Base-by-base conservation (phyloP, 2,329 filamentous ascomycete species). In the Cladophialophora bantiana region DNA sequence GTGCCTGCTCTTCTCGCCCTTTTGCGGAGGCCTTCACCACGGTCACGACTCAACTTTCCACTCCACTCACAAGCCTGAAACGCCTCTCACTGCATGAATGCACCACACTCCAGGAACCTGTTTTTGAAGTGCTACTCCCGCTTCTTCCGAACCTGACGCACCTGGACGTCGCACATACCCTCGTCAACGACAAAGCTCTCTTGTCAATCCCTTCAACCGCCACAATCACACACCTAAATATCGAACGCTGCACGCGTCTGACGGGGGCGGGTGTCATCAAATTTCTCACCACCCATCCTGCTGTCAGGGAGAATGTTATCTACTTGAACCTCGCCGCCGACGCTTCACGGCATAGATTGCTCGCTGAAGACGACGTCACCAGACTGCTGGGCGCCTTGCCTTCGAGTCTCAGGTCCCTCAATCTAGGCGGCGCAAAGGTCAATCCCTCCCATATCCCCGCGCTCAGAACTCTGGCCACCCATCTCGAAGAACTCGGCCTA, bases 71-170 rank as follows among this genome's bases (percentile, higher is more conserved):
- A 26, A 81, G 83, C 40, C 82, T 94, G 72, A 86, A 85, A 69
- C 86, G 90, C 32, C 77, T 95, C 15, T 92, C 90, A 36, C 83
- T 95, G 63, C 92, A 95, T 79, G 91, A 92, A 81, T 94, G 91
- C 77, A 86, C 89, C 68, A 90, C 87, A 58, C 83, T 95, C 3
- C 86, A 90, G 1, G 81, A 89, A 0, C 78, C 83, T 0, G 85
- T 90, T 53, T 93, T 92, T 73, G 89, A 91, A 73, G 83, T 81
- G 2, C 81, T 94, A 15, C 82, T 95, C 10, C 90, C 91, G n/a
- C 86, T 87, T n/a, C 82, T 94, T 56, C 77, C 82, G 32, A 83
- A 85, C 62, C 80, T 93, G 62, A 94, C 91, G 0, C 91, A 94
- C 75, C 85, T 95, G 42, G 92, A 95, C 74, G 83, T 94, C n/a